phyloP scores from a whole-genome alignment of 179 eudicot species.

The Beta macrorhiza region DNA sequence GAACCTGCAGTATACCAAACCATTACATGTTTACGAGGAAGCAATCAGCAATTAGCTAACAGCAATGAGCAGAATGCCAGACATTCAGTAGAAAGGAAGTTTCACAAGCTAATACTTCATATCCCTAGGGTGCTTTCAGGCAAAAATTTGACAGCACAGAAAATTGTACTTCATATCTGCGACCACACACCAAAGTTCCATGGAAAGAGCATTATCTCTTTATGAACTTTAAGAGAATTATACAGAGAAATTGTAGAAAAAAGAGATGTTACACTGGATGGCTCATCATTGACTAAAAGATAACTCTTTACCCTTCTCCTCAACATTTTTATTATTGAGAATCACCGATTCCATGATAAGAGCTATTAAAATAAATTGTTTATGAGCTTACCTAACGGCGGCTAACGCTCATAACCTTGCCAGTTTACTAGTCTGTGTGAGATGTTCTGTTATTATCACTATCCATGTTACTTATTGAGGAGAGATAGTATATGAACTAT shows the following conservation, averaged over 20 bases:
- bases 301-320: neutral
- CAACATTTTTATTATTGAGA: too few relatives aligned
- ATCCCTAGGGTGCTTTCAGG: neutral
- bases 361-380: neutral
- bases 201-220: neutral
- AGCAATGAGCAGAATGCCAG: neutral
- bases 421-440: too few relatives aligned
- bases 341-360: neutral
- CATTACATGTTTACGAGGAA: neutral
- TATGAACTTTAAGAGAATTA: neutral
- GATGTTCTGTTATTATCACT: neutral
- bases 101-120: neutral
- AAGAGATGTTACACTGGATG: neutral
- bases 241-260: neutral
- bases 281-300: neutral
- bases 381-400: too few relatives aligned
- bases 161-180: too few relatives aligned
- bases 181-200: neutral
- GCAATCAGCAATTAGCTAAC: neutral
- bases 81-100: neutral
- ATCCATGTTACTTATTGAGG: neutral
- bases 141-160: neutral
- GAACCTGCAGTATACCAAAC: conserved; percentile 54
- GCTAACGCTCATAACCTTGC: neutral
- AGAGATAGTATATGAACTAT: neutral